A percentile compares a stretch with the other conserved stretches of the same genome.
Evolutionary conservation across 305 asterid genomes (phyloP).

Genomic region (Fraxinus floribunda): DNA sequence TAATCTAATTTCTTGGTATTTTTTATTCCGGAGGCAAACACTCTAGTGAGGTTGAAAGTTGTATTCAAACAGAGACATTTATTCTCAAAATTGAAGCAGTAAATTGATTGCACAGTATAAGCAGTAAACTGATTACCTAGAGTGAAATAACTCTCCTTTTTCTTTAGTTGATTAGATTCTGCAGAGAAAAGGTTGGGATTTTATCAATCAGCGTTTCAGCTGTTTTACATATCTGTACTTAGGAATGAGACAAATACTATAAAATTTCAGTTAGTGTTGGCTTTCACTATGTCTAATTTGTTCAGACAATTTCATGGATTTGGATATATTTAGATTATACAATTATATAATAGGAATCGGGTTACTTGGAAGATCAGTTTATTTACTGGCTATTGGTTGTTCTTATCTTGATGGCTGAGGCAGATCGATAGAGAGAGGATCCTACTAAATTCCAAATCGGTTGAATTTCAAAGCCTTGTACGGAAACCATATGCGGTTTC

Average conservation of each 20-base stretch:
- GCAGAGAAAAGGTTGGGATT: not conserved
- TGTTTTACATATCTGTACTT: slow-evolving; percentile 4
- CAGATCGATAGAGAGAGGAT: slow-evolving; percentile 86
- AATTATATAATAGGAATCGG: slow-evolving; percentile 1
- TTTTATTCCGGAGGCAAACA: not conserved
- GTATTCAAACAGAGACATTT: not conserved
- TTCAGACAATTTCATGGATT: not conserved
- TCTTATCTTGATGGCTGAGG: slow-evolving; percentile 15
- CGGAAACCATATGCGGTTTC: slow-evolving; percentile 45
- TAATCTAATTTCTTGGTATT: slow-evolving; percentile 21
- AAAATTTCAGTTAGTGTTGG: not conserved
- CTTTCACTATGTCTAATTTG: not conserved
- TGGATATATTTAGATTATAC: slow-evolving; percentile 18
- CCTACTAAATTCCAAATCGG: slow-evolving; percentile 58
- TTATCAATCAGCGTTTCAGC: not conserved
- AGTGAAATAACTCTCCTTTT: not conserved
- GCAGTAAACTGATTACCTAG: not conserved
- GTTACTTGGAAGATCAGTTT: not conserved
- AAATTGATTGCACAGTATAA: not conserved
- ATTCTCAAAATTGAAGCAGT: not conserved
- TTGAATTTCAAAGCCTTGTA: slow-evolving; percentile 66
- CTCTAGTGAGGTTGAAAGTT: slow-evolving; percentile 2
- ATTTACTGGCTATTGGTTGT: slow-evolving; percentile 23
- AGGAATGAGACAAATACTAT: not conserved
- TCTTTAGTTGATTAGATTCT: not conserved